A percentile compares a stretch with the other conserved stretches of the same genome.
These are phyloP conservation scores for Anacardium occidentale DNA, from an alignment of 345 rosid genomes.

Conservation along the genomic window DNA sequence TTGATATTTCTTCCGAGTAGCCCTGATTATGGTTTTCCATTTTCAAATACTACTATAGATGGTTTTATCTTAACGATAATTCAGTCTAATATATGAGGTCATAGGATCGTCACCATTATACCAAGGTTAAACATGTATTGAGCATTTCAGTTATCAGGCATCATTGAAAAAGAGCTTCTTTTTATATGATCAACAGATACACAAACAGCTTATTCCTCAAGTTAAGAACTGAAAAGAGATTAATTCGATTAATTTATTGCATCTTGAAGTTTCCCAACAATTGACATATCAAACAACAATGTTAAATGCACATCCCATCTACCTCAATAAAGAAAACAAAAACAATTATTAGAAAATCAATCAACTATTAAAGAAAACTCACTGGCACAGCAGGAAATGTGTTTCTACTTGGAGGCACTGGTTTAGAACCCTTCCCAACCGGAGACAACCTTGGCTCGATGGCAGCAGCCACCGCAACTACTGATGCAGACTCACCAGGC, in stretches of 20 bases:
- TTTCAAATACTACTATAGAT: neutral
- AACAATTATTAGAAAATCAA: neutral
- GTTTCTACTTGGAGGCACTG: conserved; percentile 39
- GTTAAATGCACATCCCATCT: neutral
- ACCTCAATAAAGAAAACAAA: neutral
- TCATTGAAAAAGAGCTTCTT: neutral
- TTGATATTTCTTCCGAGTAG: neutral
- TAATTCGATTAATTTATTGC: neutral
- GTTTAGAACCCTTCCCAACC: conserved; percentile 45
- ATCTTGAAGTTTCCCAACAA: neutral
- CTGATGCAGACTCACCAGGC: conserved; percentile 64
- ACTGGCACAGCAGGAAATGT: conserved; percentile 52
- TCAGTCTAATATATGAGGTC: no score
- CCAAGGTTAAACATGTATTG: neutral
- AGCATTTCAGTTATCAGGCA: neutral
- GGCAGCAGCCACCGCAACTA: conserved; percentile 30
- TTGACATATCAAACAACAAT: neutral
- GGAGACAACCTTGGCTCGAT: conserved; percentile 57
- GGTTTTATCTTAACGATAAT: neutral
- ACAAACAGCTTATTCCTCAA: neutral
- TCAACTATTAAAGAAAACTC: conserved; percentile 20
- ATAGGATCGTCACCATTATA: no score
- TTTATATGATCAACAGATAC: neutral
- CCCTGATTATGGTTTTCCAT: neutral
- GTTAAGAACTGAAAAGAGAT: neutral